Evolutionary conservation across 2,329 filamentous ascomycete species (phyloP), one percentile per base, ranked within the genome.

Genomic region (Pseudogymnoascus sp.): DNA sequence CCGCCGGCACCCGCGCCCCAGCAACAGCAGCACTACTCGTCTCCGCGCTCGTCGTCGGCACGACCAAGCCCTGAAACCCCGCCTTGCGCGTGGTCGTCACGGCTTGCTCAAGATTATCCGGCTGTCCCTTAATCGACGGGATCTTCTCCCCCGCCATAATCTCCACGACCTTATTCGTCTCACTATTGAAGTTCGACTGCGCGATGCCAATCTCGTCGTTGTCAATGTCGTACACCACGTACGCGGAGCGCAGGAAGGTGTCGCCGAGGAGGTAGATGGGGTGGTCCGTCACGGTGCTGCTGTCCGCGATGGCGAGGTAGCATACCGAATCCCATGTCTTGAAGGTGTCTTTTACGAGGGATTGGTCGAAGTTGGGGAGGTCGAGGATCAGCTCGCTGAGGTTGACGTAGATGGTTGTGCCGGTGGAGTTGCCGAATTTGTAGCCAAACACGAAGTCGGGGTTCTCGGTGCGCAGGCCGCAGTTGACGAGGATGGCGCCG

Each of bases 211-310:
- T 73, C 71, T 80, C 72, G 66, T 78, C 68, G 70, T 81, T 77
- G 60, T 72, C 73, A 41, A 82, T 69, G 66, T 84, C 80, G 68
- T 82, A 83, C 60, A 82, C 80, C 58, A 81, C 78, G 67, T 84
- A 84, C 1, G 81, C 82, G 1, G 81, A 84, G 60, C 82, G 78
- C 32, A 85, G 70, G 68, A 85, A 85, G 0, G 79, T 81, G 66
- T 83, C 82, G 43, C 82, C 82, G 8, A 85, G 75, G 41, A 84
- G 72, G 65, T 72, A 81, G 0, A 85, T 75, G 38, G 84, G 72
- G 64, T 72, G 81, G 0, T 76, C 57, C 28, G 57, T 35, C 43
- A 47, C 37, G 34, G 35, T 32, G 43, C 67, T 69, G 16, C 74
- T 69, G 60, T 71, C 81, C 62, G 76, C 74, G 60, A 84, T 75